Conservation (phyloP, 2,329 filamentous ascomycete species). For the Neurospora sp. region DNA sequence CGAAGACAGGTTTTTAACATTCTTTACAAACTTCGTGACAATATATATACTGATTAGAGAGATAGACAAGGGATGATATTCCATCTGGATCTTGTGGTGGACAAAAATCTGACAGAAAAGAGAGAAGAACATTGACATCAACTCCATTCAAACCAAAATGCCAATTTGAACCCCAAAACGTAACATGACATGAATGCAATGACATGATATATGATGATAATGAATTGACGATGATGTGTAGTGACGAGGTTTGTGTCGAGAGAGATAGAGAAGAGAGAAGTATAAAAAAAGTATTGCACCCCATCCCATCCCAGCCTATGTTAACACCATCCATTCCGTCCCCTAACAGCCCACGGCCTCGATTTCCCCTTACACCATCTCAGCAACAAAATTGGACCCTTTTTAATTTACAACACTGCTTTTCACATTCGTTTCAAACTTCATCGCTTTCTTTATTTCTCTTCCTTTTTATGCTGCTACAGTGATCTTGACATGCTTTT, state of each 20-base stretch:
- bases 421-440: not conserved
- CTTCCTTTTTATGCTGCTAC: conserved; percentile 1
- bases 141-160: not conserved
- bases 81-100: too few species aligned
- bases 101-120: not conserved
- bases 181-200: not conserved
- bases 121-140: not conserved
- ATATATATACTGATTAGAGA: too few species aligned
- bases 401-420: not conserved
- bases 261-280: not conserved
- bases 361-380: not conserved
- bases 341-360: not conserved
- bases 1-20: too few species aligned
- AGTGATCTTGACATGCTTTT: conserved; percentile 3
- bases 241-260: not conserved
- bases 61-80: too few species aligned
- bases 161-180: not conserved
- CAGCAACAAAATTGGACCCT: not conserved
- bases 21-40: too few species aligned
- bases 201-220: not conserved
- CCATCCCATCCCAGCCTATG: not conserved
- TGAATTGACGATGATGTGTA: not conserved
- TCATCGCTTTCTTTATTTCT: conserved; percentile 3
- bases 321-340: not conserved
- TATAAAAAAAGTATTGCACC: not conserved